Conservation (phyloP, 1,139 yeast species). For the Hyphopichia burtonii region DNA sequence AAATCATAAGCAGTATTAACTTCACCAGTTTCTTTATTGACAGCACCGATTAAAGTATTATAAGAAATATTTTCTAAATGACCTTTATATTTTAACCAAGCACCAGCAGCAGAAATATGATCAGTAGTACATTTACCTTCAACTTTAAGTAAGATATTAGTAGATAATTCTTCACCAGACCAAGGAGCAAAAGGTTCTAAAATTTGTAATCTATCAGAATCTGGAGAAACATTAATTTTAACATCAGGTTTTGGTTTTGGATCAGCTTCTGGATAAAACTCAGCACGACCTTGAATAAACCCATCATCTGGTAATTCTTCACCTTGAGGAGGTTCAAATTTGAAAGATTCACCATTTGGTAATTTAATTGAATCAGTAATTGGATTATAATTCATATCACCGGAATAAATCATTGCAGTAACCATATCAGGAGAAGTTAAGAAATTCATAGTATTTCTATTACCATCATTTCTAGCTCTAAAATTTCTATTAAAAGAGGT, state of each 20-base stretch:
- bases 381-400: slow-evolving; percentile 88
- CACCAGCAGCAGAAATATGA: slow-evolving; percentile 98
- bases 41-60: slow-evolving; percentile 96
- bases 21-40: slow-evolving; percentile 93
- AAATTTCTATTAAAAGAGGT: slow-evolving; percentile 96
- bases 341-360: slow-evolving; percentile 67
- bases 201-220: slow-evolving; percentile 70
- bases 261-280: slow-evolving; percentile 79
- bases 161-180: slow-evolving; percentile 76
- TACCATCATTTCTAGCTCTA: slow-evolving; percentile 96
- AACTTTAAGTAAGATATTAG: slow-evolving; percentile 80
- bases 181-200: slow-evolving; percentile 87
- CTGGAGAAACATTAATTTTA: slow-evolving; percentile 70
- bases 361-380: slow-evolving; percentile 69
- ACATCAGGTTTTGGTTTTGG: slow-evolving; percentile 76
- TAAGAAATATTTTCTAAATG: slow-evolving; percentile 93
- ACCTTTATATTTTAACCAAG: slow-evolving; percentile 98
- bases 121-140: slow-evolving; percentile 99
- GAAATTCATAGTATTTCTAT: slow-evolving; percentile 94
- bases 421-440: slow-evolving; percentile 96
- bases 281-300: slow-evolving; percentile 76
- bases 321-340: slow-evolving; percentile 75
- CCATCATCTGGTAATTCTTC: slow-evolving; percentile 81
- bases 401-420: slow-evolving; percentile 94
- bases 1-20: slow-evolving; percentile 88